Base-by-base conservation (phyloP, 768 basidiomycete genomes). In the Kwoniella sp. region DNA sequence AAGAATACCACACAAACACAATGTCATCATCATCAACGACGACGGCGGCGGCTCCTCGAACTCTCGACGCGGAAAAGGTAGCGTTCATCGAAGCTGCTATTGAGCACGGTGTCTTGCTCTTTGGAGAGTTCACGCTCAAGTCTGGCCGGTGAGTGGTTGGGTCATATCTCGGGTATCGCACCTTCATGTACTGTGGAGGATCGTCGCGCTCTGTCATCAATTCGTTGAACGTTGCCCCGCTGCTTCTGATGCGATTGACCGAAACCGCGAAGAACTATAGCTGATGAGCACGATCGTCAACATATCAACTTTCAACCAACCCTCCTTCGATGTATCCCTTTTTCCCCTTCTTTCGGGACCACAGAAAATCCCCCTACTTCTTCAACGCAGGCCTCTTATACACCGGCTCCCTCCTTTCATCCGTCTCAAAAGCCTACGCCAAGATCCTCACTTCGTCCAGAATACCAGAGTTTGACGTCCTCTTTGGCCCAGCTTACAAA, bases 401-500 rank as follows among this genome's bases (percentile, higher is more conserved):
- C 77, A 87, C 88, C 1, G 92, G 93, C 0, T 86, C 88, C 0
- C 87, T 95, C 40, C 86, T 98, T 51, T 81, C 88, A 33, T 83
- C 87, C 1, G 82, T 95, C 50, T 87, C 92, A 9, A 82, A 85
- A 2, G 91, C 93, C 3, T 97, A 94, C 70, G 91, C 95, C 1
- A 81, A 87, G 1, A 88, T 90, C 13, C 90, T 97, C 74, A 82
- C 85, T 13, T 79, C 82, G 22, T 85, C 89, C 0, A 81, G 82
- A 8, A 81, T 83, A 46, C 74, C 79, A 13, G 72, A 78, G 26
- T 87, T 94, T 71, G 91, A 95, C 70, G 85, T 97, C 49, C 84
- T 98, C 33, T 96, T 98, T 71, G 95, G 95, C 0, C 95, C 95
- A 0, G 94, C 95, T 1, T 98, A 98, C 83, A 98, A 98, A 82